phyloP scores from a whole-genome alignment of 495 filamentous ascomycete genomes.

The Acidomyces sp. region DNA sequence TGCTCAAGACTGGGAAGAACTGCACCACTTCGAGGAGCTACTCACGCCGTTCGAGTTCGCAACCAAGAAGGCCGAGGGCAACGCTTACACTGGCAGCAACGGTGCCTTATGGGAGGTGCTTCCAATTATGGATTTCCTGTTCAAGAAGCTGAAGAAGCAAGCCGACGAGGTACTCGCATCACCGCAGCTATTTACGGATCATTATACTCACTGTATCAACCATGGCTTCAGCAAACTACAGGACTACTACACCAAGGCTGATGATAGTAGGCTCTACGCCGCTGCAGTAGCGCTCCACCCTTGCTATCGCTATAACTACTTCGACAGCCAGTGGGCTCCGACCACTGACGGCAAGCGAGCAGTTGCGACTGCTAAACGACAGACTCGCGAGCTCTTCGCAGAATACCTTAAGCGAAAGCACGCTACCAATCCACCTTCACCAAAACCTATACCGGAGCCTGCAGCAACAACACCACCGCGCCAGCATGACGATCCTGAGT shows the following conservation, averaged over 20 bases:
- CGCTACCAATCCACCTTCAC: too few relatives aligned
- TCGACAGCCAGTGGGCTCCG: slow-evolving; percentile 4
- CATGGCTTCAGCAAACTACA: slow-evolving; percentile 4
- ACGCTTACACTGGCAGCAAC: background rate
- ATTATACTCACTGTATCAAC: slow-evolving; percentile 3
- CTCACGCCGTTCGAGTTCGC: slow-evolving; percentile 1
- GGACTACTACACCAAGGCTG: slow-evolving; percentile 6
- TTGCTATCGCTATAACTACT: slow-evolving; percentile 1
- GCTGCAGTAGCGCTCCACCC: slow-evolving; percentile 10
- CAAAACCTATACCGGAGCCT: too few relatives aligned
- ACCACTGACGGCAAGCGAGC: background rate
- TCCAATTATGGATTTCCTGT: too few relatives aligned
- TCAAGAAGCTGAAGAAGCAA: too few relatives aligned
- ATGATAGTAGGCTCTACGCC: slow-evolving; percentile 2
- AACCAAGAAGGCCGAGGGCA: slow-evolving; percentile 6
- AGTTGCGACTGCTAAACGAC: too few relatives aligned
- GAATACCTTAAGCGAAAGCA: too few relatives aligned
- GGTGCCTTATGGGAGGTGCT: too few relatives aligned
- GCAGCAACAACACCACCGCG: too few relatives aligned
- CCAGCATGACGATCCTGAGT: too few relatives aligned
- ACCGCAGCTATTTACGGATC: slow-evolving; percentile 6
- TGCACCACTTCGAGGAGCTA: slow-evolving; percentile 4
- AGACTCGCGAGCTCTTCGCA: too few relatives aligned
- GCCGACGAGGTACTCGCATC: too few relatives aligned
- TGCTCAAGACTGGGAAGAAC: slow-evolving; percentile 7